Evolutionary conservation across 371 early-diverging fungal species (phyloP), one percentile per base, ranked within the genome.

Genomic region (Actinomortierella ambigua): DNA sequence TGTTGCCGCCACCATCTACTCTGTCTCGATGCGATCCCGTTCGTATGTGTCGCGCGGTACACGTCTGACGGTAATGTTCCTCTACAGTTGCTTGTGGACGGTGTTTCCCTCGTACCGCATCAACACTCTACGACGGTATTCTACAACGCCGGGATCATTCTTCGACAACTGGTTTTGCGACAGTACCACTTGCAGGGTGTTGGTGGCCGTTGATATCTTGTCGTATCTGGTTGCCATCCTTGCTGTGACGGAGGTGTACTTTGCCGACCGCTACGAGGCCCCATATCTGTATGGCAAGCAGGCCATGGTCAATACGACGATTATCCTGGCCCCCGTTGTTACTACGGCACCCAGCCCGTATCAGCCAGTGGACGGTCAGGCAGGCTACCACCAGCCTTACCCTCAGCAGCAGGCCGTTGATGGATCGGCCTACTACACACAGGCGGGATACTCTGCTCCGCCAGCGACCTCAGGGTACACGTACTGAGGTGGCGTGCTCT

Each of bases 251-350:
- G 57, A 57, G 49, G 27, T 57, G 14, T 57, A 22, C 23, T 34
- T 57, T 8, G 39, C 57, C 2, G 28, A 49, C 15, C 22, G 39
- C 34, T 34, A 48, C 29, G 57, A 57, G 27, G 46, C 34, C 11
- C 7, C 34, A 6, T 34, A 50, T 4, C 4, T 15, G 23, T 22
- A 40, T 50, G 39, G 14, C 18, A 48, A 57, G 40, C 48, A 57
- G 41, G 40, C 57, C 3, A 18, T 28, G 15, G 40, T 50, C 14
- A 41, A 48, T 8, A 57, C 50, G 11, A 20, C 57, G 41, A 50
- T 57, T 23, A 49, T 57, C 26, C n/a, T 57, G 11, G 50, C 57
- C 20, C 57, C 57, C 27, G 24, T 50, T 49, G 49, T 39, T 28
- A 15, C 49, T 49, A 8, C 50, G 23, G 41, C 57, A 40, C 23